phyloP scores from a whole-genome alignment of 1,284 basidiomycete species.

The Taiwanofungus camphoratus region DNA sequence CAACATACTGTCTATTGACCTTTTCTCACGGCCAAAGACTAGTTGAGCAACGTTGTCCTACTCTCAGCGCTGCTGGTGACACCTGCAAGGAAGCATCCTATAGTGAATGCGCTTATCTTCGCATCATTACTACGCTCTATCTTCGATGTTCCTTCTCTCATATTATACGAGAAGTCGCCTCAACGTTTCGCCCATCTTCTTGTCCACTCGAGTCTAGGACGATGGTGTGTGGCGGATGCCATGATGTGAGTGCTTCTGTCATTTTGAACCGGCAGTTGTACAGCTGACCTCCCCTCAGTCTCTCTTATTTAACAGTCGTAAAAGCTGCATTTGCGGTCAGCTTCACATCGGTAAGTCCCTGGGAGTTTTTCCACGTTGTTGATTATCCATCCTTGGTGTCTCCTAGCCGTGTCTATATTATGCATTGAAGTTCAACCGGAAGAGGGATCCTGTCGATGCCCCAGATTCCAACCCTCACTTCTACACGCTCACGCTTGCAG shows the following conservation, averaged over 20 bases:
- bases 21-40: not conserved
- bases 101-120: slow-evolving; percentile 21
- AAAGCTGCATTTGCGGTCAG: slow-evolving; percentile 25
- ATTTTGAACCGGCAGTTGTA: not conserved
- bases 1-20: not conserved
- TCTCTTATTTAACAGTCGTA: slow-evolving; percentile 21
- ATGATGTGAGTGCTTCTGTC: slow-evolving; percentile 18
- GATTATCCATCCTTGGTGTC: not conserved
- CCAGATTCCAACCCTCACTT: slow-evolving; percentile 13
- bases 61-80: slow-evolving; percentile 19
- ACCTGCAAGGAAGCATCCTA: slow-evolving; percentile 22
- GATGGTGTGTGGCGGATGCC: slow-evolving; percentile 18
- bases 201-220: slow-evolving; percentile 4
- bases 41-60: slow-evolving; percentile 18
- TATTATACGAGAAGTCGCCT: slow-evolving; percentile 12
- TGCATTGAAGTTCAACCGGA: slow-evolving; percentile 12
- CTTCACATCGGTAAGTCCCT: slow-evolving; percentile 22
- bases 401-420: slow-evolving; percentile 21
- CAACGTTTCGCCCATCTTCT: slow-evolving; percentile 9
- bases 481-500: slow-evolving; percentile 12
- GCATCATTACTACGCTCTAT: slow-evolving; percentile 20
- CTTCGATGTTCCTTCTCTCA: slow-evolving; percentile 16
- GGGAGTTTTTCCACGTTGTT: not conserved
- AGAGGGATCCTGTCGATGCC: not conserved
- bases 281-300: slow-evolving; percentile 4